Conservation (phyloP, 176 grass and related monocot genomes). For the Leersia perrieri region DNA sequence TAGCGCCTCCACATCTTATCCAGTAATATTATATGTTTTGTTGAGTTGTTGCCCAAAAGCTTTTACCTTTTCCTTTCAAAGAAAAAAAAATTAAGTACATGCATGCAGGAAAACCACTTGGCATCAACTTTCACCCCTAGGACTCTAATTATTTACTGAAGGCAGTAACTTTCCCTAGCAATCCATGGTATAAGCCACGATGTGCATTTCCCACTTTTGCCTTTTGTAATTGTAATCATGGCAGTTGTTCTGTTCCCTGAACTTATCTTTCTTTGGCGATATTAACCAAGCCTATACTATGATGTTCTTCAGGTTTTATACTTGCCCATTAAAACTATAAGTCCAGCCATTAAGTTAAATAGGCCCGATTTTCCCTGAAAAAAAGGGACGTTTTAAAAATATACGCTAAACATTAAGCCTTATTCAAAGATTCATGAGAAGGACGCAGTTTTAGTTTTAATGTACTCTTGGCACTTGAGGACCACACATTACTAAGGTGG, state of each 20-base stretch:
- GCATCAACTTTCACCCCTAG: conserved; percentile 25
- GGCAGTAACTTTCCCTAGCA: background rate
- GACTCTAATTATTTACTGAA: conserved; percentile 14
- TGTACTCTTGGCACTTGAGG: conserved; percentile 23
- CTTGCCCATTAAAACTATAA: conserved; percentile 1
- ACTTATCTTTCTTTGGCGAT: background rate
- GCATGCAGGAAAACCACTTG: conserved; percentile 36
- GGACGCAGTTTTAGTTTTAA: background rate
- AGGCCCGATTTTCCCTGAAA: too few relatives aligned
- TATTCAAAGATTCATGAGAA: background rate
- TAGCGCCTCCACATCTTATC: conserved; percentile 35
- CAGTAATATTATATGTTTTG: conserved; percentile 31
- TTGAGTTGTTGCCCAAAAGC: conserved; percentile 25
- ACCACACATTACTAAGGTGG: conserved; percentile 36
- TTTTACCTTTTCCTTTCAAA: conserved; percentile 20
- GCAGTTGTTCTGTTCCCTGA: background rate
- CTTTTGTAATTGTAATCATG: conserved; percentile 12
- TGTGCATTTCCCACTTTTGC: conserved; percentile 18
- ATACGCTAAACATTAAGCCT: background rate
- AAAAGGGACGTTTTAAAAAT: too few relatives aligned
- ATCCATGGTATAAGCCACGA: conserved; percentile 5
- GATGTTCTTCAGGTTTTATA: background rate
- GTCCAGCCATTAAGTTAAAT: too few relatives aligned
- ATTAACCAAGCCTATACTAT: conserved; percentile 18
- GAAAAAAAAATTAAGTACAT: background rate